These are phyloP conservation scores for Aspergillus indologenus DNA, from an alignment of 495 filamentous ascomycete genomes.

Conservation along the genomic window DNA sequence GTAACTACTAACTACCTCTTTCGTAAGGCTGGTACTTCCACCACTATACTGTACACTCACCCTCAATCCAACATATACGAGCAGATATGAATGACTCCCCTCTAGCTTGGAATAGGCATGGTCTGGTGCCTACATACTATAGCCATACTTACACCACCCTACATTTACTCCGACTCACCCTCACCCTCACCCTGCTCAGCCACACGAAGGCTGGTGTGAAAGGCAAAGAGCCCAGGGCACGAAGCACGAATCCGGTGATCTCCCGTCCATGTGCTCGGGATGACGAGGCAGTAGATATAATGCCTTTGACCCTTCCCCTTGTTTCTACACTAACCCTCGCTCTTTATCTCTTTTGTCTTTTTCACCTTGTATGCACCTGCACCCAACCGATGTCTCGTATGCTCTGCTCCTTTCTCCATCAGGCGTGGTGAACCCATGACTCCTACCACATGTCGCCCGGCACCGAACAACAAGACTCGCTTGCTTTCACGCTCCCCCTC, in stretches of 20 bases:
- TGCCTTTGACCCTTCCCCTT: neutral
- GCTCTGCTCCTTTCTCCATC: neutral
- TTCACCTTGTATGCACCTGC: neutral
- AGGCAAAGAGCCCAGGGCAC: neutral
- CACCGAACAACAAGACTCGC: neutral
- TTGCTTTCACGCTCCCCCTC: neutral
- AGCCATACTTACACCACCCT: too few species aligned
- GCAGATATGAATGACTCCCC: too few species aligned
- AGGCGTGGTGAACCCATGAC: constrained; percentile 6
- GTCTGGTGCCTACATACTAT: too few species aligned
- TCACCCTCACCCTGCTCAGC: neutral
- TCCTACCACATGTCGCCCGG: constrained; percentile 2
- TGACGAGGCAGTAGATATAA: neutral
- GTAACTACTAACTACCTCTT: too few species aligned
- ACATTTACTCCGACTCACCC: too few species aligned
- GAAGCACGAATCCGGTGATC: neutral
- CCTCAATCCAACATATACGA: too few species aligned
- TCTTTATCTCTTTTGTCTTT: neutral
- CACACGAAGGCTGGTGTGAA: neutral
- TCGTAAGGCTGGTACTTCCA: too few species aligned
- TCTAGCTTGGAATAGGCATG: too few species aligned
- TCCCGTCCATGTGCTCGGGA: neutral
- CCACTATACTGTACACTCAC: too few species aligned
- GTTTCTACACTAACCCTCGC: neutral
- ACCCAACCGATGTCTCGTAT: neutral